Conservation (phyloP, 108 stramenopile genomes). For the Cylindrotheca closterium region DNA sequence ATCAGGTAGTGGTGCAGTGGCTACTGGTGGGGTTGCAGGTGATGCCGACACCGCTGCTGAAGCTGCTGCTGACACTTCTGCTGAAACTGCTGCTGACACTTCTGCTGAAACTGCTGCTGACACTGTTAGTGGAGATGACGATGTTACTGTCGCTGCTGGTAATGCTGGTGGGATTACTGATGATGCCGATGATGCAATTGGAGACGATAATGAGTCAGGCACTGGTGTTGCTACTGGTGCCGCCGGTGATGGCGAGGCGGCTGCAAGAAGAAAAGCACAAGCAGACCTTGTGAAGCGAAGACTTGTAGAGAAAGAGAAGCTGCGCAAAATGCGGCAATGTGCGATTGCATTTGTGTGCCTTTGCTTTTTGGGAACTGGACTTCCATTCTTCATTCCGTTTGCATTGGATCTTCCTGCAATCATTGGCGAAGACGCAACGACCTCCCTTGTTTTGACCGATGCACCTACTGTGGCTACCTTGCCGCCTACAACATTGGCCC, state of each 20-base stretch:
- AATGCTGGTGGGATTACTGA: too few species aligned
- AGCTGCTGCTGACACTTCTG: too few species aligned
- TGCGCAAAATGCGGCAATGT: neutral
- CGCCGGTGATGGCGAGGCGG: neutral
- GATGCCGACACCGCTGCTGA: too few species aligned
- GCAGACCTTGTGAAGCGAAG: neutral
- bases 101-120: too few species aligned
- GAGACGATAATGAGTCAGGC: neutral
- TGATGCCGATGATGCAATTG: neutral
- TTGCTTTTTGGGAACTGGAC: neutral
- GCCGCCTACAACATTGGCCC: too few species aligned
- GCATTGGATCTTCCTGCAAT: too few species aligned
- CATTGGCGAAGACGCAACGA: too few species aligned
- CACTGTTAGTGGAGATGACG: neutral
- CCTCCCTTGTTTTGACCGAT: conserved; percentile 2
- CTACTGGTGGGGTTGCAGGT: too few species aligned
- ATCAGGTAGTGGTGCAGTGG: too few species aligned
- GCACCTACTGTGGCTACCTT: neutral
- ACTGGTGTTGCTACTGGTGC: neutral
- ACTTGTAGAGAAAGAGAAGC: neutral
- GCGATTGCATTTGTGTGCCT: neutral
- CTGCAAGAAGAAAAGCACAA: neutral
- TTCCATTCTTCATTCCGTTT: neutral
- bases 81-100: too few species aligned
- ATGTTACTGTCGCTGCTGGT: conserved; percentile 3